Conservation (phyloP, 2,329 filamentous ascomycete species). For the Fusarium sp. region DNA sequence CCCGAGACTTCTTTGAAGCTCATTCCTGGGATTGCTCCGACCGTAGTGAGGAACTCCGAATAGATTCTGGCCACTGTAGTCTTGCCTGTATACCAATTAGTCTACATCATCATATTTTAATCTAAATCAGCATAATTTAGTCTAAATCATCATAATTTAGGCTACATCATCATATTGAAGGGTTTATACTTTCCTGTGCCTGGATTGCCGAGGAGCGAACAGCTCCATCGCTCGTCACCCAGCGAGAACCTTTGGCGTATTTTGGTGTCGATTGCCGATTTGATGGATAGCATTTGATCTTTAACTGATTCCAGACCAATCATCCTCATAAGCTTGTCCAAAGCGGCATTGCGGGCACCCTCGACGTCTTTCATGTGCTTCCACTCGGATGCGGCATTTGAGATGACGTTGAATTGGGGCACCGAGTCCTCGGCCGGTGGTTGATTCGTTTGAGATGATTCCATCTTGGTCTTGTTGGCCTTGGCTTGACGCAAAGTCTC, state of each 20-base stretch:
- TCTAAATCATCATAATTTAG: background rate
- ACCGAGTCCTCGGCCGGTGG: background rate
- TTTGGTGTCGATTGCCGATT: constrained; percentile 69
- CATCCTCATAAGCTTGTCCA: constrained; percentile 77
- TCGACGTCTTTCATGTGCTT: constrained; percentile 67
- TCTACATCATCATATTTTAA: background rate
- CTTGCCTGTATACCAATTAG: constrained; percentile 58
- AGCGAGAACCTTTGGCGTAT: constrained; percentile 68
- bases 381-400: constrained; percentile 65
- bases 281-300: constrained; percentile 69
- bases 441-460: constrained; percentile 2
- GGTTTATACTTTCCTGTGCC: constrained; percentile 69
- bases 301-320: constrained; percentile 79
- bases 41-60: constrained; percentile 70
- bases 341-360: constrained; percentile 60
- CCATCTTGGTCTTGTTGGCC: constrained; percentile 25
- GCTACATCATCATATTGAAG: background rate
- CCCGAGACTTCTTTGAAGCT: constrained; percentile 76
- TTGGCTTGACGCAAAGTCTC: constrained; percentile 52
- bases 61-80: constrained; percentile 81
- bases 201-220: constrained; percentile 76
- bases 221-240: constrained; percentile 69
- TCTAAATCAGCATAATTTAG: background rate
- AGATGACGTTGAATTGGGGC: background rate
- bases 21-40: constrained; percentile 71